Evolutionary conservation across 768 basidiomycete species (phyloP).

Genomic region (Tylopilus felleus): DNA sequence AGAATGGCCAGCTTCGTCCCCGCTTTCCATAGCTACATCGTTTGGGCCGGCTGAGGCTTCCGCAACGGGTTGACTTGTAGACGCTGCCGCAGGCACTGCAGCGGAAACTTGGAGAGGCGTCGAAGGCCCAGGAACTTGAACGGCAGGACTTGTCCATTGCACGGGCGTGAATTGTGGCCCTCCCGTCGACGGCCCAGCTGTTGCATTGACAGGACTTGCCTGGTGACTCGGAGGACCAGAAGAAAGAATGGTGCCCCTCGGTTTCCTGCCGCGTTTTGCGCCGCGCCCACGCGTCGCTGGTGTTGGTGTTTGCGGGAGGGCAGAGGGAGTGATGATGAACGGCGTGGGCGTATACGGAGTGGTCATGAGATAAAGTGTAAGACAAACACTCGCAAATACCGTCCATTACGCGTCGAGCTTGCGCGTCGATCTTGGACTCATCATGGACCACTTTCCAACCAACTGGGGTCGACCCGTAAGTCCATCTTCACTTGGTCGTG

Average conservation of each 20-base stretch:
- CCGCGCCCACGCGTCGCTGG: conserved; percentile 26
- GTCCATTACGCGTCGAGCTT: conserved; percentile 22
- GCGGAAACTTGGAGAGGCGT: conserved; percentile 12
- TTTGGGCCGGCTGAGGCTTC: neutral
- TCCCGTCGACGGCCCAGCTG: neutral
- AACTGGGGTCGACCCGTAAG: conserved; percentile 81
- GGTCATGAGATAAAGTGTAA: conserved; percentile 15
- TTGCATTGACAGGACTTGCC: neutral
- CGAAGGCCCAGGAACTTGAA: conserved; percentile 5
- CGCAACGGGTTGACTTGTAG: conserved; percentile 9
- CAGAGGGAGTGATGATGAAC: conserved; percentile 23
- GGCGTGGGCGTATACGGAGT: conserved; percentile 21
- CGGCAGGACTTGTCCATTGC: conserved; percentile 35
- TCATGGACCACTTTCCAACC: conserved; percentile 81
- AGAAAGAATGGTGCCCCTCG: conserved; percentile 14
- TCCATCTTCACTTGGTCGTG: neutral
- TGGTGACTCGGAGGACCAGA: conserved; percentile 14
- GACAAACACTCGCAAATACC: conserved; percentile 20
- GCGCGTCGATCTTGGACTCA: conserved; percentile 15
- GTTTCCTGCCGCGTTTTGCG: conserved; percentile 27
- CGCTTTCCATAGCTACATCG: conserved; percentile 14
- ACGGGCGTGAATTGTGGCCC: conserved; percentile 33
- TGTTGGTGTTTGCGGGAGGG: conserved; percentile 19
- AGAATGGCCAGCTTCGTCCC: conserved; percentile 21
- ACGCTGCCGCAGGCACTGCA: neutral